Evolutionary conservation across 2,329 filamentous ascomycete genomes (phyloP).

Genomic region (Colletotrichum musae): DNA sequence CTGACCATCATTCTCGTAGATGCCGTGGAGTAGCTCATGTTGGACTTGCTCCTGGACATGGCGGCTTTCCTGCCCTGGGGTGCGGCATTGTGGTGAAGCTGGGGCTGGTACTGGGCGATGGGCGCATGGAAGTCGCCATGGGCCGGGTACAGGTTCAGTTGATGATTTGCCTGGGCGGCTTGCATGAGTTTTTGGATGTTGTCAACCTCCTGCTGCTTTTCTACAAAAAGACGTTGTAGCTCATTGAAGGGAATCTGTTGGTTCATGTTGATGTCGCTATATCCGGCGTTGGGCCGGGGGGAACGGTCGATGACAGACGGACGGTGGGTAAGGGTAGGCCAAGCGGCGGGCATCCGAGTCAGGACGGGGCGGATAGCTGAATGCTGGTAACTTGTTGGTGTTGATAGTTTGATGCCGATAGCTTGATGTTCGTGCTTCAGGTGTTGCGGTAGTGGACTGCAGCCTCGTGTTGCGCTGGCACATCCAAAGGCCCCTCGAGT

Average conservation of each 20-base stretch:
- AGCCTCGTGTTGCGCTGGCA: conserved; percentile 36
- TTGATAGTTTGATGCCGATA: not conserved
- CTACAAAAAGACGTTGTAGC: conserved; percentile 38
- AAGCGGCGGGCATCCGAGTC: conserved; percentile 18
- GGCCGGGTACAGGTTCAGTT: conserved; percentile 19
- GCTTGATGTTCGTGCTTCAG: conserved; percentile 6
- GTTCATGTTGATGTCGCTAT: conserved; percentile 36
- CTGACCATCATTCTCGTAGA: conserved; percentile 38
- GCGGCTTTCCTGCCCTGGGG: conserved; percentile 26
- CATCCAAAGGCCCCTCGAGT: conserved; percentile 33
- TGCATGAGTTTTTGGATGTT: conserved; percentile 34
- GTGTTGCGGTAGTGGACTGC: conserved; percentile 25
- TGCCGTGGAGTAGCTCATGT: conserved; percentile 34
- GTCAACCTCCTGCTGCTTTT: conserved; percentile 40
- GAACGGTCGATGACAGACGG: conserved; percentile 24
- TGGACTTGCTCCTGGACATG: conserved; percentile 42
- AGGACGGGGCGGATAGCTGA: conserved; percentile 1
- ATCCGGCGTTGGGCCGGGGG: not conserved
- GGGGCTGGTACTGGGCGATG: conserved; percentile 21
- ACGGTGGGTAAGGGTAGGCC: conserved; percentile 16
- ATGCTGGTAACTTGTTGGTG: too few relatives aligned
- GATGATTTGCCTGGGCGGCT: conserved; percentile 22
- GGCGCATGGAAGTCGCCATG: conserved; percentile 38
- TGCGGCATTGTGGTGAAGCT: conserved; percentile 27
- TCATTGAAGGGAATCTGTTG: conserved; percentile 36